Evolutionary conservation across 345 rosid species (phyloP).

Genomic region (Populus tremula): DNA sequence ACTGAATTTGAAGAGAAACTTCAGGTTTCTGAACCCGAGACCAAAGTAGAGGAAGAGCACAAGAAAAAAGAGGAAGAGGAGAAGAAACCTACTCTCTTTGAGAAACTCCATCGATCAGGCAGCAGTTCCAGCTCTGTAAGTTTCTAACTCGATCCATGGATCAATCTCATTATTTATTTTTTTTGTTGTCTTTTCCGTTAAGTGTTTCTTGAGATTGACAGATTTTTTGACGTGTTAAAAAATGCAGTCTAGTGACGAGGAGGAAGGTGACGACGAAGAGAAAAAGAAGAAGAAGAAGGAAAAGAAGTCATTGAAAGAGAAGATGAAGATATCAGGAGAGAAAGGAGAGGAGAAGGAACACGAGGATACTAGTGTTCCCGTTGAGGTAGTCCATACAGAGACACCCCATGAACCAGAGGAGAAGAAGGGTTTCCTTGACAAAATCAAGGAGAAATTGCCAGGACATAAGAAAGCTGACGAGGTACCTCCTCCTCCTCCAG

Average conservation of each 20-base stretch:
- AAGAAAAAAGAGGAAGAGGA: conserved; percentile 26
- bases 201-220: not conserved
- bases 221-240: not conserved
- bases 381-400: conserved; percentile 5
- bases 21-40: conserved; percentile 44
- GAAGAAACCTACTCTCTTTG: conserved; percentile 55
- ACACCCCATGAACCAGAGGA: conserved; percentile 38
- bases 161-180: not conserved
- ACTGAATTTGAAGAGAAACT: conserved; percentile 68
- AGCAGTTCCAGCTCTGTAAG: conserved; percentile 98
- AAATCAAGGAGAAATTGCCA: conserved; percentile 69
- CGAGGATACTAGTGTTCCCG: conserved; percentile 8
- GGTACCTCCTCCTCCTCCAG: not conserved
- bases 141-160: not conserved
- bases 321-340: conserved; percentile 46
- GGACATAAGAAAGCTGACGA: conserved; percentile 41
- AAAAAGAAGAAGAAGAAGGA: conserved; percentile 24
- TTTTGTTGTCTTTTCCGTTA: not conserved
- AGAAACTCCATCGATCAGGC: conserved; percentile 63
- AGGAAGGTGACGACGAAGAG: conserved; percentile 59
- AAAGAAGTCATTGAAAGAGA: conserved; percentile 57
- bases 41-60: conserved; percentile 20
- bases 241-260: conserved; percentile 79
- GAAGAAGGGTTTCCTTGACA: conserved; percentile 56
- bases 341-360: conserved; percentile 22